Evolutionary conservation across 2,329 filamentous ascomycete genomes (phyloP).

Genomic region (Monosporascus cannonballus): DNA sequence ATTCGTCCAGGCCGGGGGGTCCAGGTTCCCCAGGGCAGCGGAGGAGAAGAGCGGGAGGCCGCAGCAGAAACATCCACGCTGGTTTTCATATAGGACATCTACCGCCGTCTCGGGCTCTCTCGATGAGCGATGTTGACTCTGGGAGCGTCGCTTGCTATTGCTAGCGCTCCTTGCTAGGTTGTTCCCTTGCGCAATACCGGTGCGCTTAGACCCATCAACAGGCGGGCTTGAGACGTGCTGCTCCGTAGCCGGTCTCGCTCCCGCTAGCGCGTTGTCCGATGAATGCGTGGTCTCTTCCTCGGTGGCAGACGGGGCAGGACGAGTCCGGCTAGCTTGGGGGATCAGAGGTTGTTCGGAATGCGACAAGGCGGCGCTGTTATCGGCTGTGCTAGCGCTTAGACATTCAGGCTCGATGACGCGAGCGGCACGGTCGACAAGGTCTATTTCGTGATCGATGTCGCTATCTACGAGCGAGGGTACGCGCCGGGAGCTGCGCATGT

Average conservation of each 20-base stretch:
- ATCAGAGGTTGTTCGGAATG: conserved; percentile 14
- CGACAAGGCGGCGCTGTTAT: conserved; percentile 9
- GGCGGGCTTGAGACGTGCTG: conserved; percentile 6
- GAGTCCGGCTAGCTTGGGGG: conserved; percentile 14
- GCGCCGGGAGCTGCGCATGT: conserved; percentile 47
- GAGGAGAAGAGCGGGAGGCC: conserved; percentile 85
- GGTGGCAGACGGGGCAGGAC: conserved; percentile 12
- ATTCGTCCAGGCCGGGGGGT: conserved; percentile 85
- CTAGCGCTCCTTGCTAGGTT: conserved; percentile 1
- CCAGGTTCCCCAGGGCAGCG: conserved; percentile 76
- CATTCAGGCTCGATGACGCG: conserved; percentile 6
- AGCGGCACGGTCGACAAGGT: conserved; percentile 52
- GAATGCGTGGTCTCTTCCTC: conserved; percentile 1
- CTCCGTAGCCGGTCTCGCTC: conserved; percentile 11
- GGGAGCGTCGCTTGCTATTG: conserved; percentile 3
- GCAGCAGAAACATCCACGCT: conserved; percentile 84
- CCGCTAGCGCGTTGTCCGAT: conserved; percentile 6
- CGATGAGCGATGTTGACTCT: conserved; percentile 2
- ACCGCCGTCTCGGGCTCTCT: conserved; percentile 50
- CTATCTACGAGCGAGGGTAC: conserved; percentile 47
- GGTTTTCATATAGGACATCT: conserved; percentile 92
- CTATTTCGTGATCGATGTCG: conserved; percentile 68
- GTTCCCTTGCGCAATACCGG: conserved; percentile 1
- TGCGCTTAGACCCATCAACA: not conserved
- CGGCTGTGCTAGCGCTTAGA: conserved; percentile 9